phyloP scores from a whole-genome alignment of 2,329 filamentous ascomycete species.

The Amesomyces nigricolor region DNA sequence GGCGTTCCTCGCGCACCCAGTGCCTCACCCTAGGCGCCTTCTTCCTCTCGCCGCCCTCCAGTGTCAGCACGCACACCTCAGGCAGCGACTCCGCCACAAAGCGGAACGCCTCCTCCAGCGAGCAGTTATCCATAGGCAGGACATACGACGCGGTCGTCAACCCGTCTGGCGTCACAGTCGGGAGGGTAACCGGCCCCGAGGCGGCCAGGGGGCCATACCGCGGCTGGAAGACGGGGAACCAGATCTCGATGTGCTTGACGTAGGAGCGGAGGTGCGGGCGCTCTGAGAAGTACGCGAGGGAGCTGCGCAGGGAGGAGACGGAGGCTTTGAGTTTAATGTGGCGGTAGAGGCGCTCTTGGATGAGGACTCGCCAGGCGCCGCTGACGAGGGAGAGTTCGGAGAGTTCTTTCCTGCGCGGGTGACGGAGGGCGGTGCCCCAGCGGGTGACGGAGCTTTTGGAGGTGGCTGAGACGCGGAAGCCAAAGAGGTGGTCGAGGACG shows the following conservation, averaged over 20 bases:
- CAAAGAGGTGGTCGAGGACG: slow-evolving; percentile 66
- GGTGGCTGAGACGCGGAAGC: slow-evolving; percentile 58
- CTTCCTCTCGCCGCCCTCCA: slow-evolving; percentile 72
- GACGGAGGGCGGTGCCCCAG: slow-evolving; percentile 60
- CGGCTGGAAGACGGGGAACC: slow-evolving; percentile 69
- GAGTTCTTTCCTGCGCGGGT: slow-evolving; percentile 61
- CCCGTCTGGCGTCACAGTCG: slow-evolving; percentile 50
- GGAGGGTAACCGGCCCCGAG: slow-evolving; percentile 42
- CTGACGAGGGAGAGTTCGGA: slow-evolving; percentile 60
- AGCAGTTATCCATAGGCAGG: slow-evolving; percentile 60
- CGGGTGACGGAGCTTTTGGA: slow-evolving; percentile 52
- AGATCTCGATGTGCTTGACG: slow-evolving; percentile 69
- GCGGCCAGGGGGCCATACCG: slow-evolving; percentile 41
- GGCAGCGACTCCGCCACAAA: slow-evolving; percentile 57
- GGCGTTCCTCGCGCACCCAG: slow-evolving; percentile 35
- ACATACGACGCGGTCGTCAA: slow-evolving; percentile 54
- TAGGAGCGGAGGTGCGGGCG: slow-evolving; percentile 56
- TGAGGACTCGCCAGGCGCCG: slow-evolving; percentile 57
- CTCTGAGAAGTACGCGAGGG: slow-evolving; percentile 53
- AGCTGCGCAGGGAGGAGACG: slow-evolving; percentile 53
- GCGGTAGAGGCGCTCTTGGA: slow-evolving; percentile 68
- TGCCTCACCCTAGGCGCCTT: slow-evolving; percentile 64
- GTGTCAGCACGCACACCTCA: slow-evolving; percentile 58
- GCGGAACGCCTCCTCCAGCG: slow-evolving; percentile 62
- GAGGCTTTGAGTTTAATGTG: slow-evolving; percentile 73